Conservation (phyloP, 495 filamentous ascomycete species). For the Aspergillus campestris region DNA sequence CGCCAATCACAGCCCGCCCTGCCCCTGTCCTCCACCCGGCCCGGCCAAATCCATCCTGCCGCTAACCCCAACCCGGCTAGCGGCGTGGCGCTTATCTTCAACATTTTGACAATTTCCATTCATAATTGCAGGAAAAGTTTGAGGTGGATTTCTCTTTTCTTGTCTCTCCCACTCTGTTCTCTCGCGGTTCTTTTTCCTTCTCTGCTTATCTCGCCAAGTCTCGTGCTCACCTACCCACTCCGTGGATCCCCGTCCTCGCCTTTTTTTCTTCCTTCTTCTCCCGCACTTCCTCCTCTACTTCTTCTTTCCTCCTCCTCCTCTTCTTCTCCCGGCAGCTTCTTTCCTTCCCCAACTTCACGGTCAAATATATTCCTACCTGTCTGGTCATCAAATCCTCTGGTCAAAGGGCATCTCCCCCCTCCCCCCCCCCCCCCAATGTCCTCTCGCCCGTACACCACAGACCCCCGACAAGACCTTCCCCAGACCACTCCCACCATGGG, state of each 20-base stretch:
- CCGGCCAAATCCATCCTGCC: neutral
- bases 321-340: neutral
- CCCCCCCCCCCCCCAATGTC: no score
- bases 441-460: neutral
- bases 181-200: neutral
- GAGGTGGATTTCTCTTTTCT: neutral
- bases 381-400: no score
- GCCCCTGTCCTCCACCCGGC: neutral
- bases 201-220: neutral
- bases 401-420: neutral
- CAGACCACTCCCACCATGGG: neutral
- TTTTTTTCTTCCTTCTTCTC: neutral
- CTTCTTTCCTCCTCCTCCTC: neutral
- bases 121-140: no score
- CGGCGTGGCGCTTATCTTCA: neutral
- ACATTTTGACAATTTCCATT: neutral
- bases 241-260: neutral
- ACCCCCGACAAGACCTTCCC: neutral
- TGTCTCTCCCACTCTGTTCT: neutral
- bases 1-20: neutral
- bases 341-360: neutral
- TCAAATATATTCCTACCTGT: neutral
- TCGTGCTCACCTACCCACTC: no score
- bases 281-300: neutral
- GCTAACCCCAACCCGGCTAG: neutral